Conservation (phyloP, 2,329 filamentous ascomycete species). For the Conoideocrella luteorostrata region DNA sequence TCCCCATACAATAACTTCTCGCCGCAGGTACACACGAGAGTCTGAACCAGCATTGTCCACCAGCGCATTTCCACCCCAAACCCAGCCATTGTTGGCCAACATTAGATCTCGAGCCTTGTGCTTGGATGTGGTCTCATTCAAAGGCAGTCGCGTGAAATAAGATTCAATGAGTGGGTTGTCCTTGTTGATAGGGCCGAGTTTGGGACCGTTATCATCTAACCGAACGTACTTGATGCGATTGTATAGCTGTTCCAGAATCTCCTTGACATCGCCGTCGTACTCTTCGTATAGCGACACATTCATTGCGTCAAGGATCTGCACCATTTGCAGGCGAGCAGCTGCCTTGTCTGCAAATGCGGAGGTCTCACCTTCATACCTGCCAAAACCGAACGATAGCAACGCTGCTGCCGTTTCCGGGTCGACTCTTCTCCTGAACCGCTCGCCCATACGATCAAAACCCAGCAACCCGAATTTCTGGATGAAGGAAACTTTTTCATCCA, state of each 20-base stretch:
- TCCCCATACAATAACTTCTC: conserved; percentile 96
- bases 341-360: conserved; percentile 39
- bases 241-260: conserved; percentile 84
- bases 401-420: conserved; percentile 65
- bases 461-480: conserved; percentile 62
- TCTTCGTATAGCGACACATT: conserved; percentile 89
- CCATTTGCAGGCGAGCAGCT: conserved; percentile 48
- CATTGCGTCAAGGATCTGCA: conserved; percentile 67
- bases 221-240: conserved; percentile 94
- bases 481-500: conserved; percentile 53
- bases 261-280: conserved; percentile 76
- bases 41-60: conserved; percentile 86
- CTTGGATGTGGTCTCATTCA: conserved; percentile 70
- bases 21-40: conserved; percentile 86
- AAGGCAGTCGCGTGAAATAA: conserved; percentile 86
- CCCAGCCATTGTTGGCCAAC: conserved; percentile 95
- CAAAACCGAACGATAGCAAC: conserved; percentile 35
- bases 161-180: conserved; percentile 81
- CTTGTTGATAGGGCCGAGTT: conserved; percentile 69
- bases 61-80: conserved; percentile 94
- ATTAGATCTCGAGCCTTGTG: conserved; percentile 72
- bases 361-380: conserved; percentile 53
- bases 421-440: conserved; percentile 67
- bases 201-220: conserved; percentile 86
- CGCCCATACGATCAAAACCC: conserved; percentile 69